Evolutionary conservation across 371 early-diverging fungal species (phyloP), one percentile per base, ranked within the genome.

Genomic region (Mucor irregularis): DNA sequence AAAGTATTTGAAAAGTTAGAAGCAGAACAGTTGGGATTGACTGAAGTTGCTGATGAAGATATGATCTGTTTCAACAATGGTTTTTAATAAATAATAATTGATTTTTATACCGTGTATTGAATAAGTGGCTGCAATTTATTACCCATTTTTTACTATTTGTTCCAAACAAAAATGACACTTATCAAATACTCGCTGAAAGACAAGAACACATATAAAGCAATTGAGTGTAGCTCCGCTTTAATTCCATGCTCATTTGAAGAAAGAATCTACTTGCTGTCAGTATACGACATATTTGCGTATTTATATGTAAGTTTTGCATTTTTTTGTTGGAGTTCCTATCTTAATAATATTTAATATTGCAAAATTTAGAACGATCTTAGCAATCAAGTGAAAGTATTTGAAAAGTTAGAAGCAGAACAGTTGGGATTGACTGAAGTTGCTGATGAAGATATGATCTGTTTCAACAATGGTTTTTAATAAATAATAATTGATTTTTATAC

Each of bases 401-500:
- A 47, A 47, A 46, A 35, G 39, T 40, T 55, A 13, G 56, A 55
- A 47, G 38, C 26, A 38, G 56, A 55, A 29, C 56, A 55, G 48
- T 39, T 37, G 48, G 56, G 56, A 31, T 40, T 55, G 38, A 26
- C 40, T 47, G 40, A 47, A 13, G 39, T 55, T 55, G 56, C 35
- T 46, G 56, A 48, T 29, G 48, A 47, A 55, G 56, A 55, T 30
- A 55, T 47, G 47, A 55, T 55, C 26, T 55, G 47, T 28, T 55
- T 38, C 25, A 31, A 31, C 21, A 47, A 47, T 47, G 48, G 34
- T 33, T 22, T 21, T 21, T 45, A 9, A 21, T 34, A n/a, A 16
- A 37, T 0, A 50, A 50, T 16, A 47, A 1, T 35, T 21, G 48
- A 33, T 48, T 34, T 48, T 48, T 48, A 51, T 51, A 51, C 51